phyloP scores from a whole-genome alignment of 139 green algal genomes.

The Parachlorella kessleri region DNA sequence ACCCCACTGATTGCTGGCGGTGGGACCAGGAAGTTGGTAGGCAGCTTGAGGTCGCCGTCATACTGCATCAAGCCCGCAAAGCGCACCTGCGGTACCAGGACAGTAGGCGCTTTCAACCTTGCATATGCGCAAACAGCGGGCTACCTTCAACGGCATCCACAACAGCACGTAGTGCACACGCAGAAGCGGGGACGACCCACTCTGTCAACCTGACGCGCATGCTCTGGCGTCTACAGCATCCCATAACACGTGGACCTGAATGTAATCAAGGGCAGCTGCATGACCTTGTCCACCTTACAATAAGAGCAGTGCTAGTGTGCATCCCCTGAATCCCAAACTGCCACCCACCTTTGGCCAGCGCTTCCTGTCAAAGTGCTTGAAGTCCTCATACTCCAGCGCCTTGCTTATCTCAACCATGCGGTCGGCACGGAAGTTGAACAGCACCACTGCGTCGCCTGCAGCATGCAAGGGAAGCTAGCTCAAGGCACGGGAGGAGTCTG shows the following conservation, averaged over 20 bases:
- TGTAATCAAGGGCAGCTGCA: too few species aligned
- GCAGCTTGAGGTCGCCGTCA: slow-evolving; percentile 96
- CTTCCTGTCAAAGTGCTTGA: slow-evolving; percentile 77
- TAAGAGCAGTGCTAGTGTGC: too few species aligned
- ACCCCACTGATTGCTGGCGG: slow-evolving; percentile 67
- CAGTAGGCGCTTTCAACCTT: background rate
- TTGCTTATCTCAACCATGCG: slow-evolving; percentile 95
- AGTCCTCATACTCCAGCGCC: slow-evolving; percentile 88
- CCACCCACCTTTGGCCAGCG: slow-evolving; percentile 64
- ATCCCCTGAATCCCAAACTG: background rate
- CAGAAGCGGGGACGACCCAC: too few species aligned
- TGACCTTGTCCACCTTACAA: too few species aligned
- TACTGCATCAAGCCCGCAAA: slow-evolving; percentile 99
- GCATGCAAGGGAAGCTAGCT: background rate
- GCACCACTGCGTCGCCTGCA: slow-evolving; percentile 46
- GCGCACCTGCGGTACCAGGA: slow-evolving; percentile 15
- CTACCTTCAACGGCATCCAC: too few species aligned
- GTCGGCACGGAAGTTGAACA: slow-evolving; percentile 98
- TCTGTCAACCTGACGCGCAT: too few species aligned
- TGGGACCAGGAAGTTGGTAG: slow-evolving; percentile 89
- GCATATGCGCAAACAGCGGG: too few species aligned
- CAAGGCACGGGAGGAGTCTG: too few species aligned
- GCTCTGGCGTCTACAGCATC: too few species aligned
- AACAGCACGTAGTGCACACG: too few species aligned
- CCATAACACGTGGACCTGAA: too few species aligned